Percentiles rank a stretch among this genome's conserved stretches.
Conservation (phyloP, 2,329 filamentous ascomycete genomes). For the Sporothrix euskadiensis region DNA sequence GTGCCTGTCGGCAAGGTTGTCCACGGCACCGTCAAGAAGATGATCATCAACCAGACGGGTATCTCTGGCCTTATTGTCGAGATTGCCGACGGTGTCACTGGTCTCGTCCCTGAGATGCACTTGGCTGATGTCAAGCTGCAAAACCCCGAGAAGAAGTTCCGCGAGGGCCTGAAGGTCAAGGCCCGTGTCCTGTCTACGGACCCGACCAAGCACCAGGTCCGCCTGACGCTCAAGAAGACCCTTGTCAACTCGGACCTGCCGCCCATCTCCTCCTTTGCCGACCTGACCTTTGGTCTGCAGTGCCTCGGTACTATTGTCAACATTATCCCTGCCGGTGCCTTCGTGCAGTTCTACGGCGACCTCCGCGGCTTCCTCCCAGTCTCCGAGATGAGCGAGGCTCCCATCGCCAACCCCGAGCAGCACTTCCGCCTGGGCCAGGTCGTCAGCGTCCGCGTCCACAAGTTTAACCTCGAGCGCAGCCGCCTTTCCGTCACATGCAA, state of each 20-base stretch:
- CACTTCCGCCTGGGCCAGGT: slow-evolving; percentile 92
- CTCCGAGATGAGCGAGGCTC: slow-evolving; percentile 97
- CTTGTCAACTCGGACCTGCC: slow-evolving; percentile 83
- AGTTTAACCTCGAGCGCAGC: slow-evolving; percentile 68
- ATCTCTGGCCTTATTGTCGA: slow-evolving; percentile 79
- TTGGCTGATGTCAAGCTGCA: slow-evolving; percentile 84
- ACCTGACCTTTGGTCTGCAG: slow-evolving; percentile 71
- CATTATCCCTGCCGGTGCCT: slow-evolving; percentile 73
- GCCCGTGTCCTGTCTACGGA: slow-evolving; percentile 82
- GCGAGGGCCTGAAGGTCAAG: slow-evolving; percentile 80
- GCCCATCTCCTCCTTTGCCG: slow-evolving; percentile 76
- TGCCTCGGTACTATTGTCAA: slow-evolving; percentile 86
- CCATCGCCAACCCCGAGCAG: slow-evolving; percentile 82
- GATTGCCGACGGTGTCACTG: slow-evolving; percentile 81
- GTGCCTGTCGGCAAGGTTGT: slow-evolving; percentile 78
- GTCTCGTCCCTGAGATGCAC: slow-evolving; percentile 85
- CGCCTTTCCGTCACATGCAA: slow-evolving; percentile 91
- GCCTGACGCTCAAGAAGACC: slow-evolving; percentile 91
- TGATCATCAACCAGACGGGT: slow-evolving; percentile 76
- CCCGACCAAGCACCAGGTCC: slow-evolving; percentile 71
- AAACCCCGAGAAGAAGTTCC: slow-evolving; percentile 95
- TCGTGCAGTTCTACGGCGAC: slow-evolving; percentile 87
- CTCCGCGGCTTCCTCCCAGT: slow-evolving; percentile 87
- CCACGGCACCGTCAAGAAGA: slow-evolving; percentile 79
- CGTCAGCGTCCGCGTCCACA: slow-evolving; percentile 84